Base-by-base conservation (phyloP, 805 yeast genomes). In the Hanseniaspora mollemarum region DNA sequence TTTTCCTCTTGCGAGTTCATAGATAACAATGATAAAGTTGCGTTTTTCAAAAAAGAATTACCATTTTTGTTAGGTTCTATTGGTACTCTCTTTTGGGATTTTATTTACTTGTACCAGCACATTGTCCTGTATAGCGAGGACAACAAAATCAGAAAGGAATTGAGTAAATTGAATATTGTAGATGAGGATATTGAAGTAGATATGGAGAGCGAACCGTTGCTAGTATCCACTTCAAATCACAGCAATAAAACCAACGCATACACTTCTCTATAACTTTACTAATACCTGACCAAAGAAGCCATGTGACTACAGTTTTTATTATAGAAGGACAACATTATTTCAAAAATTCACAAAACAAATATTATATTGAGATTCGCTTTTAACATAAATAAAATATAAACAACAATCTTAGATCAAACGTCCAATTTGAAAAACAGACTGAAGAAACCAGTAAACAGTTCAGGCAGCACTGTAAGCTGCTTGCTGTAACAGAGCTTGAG, bases 61-160 rank as follows among this genome's bases (percentile, higher is more conserved):
- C 95, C 96, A 0, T 88, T 81, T 60, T 71, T 90, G 29, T 59
- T 87, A 24, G 96, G 96, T 1, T 80, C 92, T 56, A 75, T 86
- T 0, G 96, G 96, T 7, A 87, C 96, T 0, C 74, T 87, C 18
- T 56, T 78, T 2, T 87, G 88, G 63, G 96, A 88, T 62, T 54
- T 79, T 35, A 66, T 77, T 3, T 82, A 81, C 60, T 80, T 82
- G 58, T 80, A 78, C 60, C 92, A 83, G 60, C 66, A 63, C 54
- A 64, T 62, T 53, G 59, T 64, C 9, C 54, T 65, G 13, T 65
- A 65, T 49, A 59, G 64, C 7, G 59, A 58, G 1, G 69, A 64
- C 49, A 54, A 54, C 54, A 59, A 55, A 36, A 37, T 62, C 13
- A 56, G 67, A 52, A 57, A 56, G 10, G 46, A 51, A n/a, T 22